A percentile compares a stretch with the other conserved stretches of the same genome.
Evolutionary conservation across 2,329 filamentous ascomycete genomes (phyloP).

Genomic region (Xylariaceae sp.): DNA sequence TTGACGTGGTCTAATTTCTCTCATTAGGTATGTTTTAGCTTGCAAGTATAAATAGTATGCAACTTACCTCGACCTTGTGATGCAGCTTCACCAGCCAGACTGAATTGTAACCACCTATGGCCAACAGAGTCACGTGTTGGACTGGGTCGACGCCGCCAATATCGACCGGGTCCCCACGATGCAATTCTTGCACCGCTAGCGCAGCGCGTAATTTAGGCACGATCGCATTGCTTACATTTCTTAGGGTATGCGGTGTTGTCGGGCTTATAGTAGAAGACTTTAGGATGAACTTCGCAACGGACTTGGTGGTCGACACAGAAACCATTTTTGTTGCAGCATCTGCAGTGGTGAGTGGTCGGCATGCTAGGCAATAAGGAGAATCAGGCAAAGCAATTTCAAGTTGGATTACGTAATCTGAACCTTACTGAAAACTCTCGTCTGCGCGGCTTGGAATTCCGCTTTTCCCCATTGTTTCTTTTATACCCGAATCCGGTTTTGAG

Average conservation of each 20-base stretch:
- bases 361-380: no score
- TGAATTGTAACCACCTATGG: slow-evolving; percentile 6
- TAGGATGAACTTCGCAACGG: not conserved
- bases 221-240: slow-evolving; percentile 2
- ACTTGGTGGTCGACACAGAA: not conserved
- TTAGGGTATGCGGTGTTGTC: not conserved
- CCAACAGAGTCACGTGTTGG: not conserved
- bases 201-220: not conserved
- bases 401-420: no score
- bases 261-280: slow-evolving; percentile 4
- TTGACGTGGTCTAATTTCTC: no score
- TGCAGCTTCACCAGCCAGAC: slow-evolving; percentile 9
- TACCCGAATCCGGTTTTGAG: no score
- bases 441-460: no score
- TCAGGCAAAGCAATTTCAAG: no score
- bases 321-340: not conserved
- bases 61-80: not conserved
- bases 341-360: slow-evolving; percentile 1
- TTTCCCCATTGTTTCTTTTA: no score
- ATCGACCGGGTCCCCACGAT: not conserved
- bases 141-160: not conserved
- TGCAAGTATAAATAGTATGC: no score
- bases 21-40: no score
- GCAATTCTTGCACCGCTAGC: not conserved
- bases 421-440: no score